Conservation (phyloP, 169 alveolate species). For the Plasmodium vivax region DNA sequence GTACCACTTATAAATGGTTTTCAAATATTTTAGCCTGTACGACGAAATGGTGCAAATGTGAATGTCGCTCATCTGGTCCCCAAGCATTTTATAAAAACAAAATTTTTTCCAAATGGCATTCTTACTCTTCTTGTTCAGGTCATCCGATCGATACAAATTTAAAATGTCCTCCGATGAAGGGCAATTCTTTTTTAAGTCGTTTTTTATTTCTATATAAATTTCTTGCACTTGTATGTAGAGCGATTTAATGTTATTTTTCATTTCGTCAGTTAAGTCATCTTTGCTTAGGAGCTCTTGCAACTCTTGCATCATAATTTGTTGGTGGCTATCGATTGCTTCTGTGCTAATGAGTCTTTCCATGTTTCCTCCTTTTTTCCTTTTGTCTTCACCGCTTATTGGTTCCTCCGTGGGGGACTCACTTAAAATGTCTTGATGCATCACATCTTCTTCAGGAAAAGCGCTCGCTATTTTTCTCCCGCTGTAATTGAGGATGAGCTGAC, state of each 20-base stretch:
- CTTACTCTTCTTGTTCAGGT: constrained; percentile 3
- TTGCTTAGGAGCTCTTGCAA: constrained; percentile 28
- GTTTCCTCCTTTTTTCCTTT: background rate
- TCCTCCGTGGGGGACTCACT: background rate
- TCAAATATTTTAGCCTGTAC: constrained; percentile 19
- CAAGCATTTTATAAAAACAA: constrained; percentile 42
- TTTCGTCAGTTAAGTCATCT: constrained; percentile 30
- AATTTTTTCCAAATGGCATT: constrained; percentile 21
- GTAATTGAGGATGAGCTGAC: constrained; percentile 32
- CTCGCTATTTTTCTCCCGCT: constrained; percentile 19
- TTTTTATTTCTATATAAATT: constrained; percentile 50
- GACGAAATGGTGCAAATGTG: constrained; percentile 64
- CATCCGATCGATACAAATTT: constrained; percentile 29
- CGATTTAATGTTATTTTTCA: constrained; percentile 51
- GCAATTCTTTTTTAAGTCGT: constrained; percentile 29
- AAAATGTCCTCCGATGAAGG: constrained; percentile 44
- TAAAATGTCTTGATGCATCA: background rate
- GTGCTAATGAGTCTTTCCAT: background rate
- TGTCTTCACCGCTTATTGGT: background rate
- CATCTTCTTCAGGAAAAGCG: constrained; percentile 2
- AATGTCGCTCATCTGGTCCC: constrained; percentile 39
- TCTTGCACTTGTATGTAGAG: constrained; percentile 58
- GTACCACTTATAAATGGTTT: constrained; percentile 47
- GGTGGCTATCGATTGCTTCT: constrained; percentile 3
- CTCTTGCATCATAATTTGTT: constrained; percentile 7